Percentiles rank a stretch among this genome's conserved stretches.
Conservation (phyloP, 2,329 filamentous ascomycete genomes). For the Colletotrichum viniferum region DNA sequence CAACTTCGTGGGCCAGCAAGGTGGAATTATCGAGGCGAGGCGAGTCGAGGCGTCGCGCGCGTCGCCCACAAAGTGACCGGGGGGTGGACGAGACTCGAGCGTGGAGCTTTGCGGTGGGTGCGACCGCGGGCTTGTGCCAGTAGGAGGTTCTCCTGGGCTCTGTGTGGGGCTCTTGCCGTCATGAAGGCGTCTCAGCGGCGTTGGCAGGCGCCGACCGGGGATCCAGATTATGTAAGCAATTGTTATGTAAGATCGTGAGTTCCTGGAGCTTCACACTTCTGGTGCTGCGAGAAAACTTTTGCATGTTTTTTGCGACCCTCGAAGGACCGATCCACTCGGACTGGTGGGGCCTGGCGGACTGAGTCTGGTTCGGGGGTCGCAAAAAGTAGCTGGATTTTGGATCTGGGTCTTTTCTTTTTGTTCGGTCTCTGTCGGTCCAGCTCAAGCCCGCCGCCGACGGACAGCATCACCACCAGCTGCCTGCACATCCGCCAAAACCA, state of each 20-base stretch:
- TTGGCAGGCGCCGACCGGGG: background rate
- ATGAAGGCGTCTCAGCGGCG: background rate
- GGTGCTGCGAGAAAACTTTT: background rate
- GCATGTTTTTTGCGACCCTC: background rate
- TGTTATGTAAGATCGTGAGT: background rate
- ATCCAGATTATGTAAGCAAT: background rate
- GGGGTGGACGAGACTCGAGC: background rate
- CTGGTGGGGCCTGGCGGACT: background rate
- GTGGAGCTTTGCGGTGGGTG: background rate
- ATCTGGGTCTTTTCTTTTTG: background rate
- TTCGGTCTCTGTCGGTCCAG: background rate
- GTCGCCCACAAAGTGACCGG: background rate
- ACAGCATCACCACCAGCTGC: background rate
- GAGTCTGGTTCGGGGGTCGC: background rate
- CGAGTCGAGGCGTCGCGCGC: slow-evolving; percentile 4
- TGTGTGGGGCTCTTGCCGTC: slow-evolving; percentile 5
- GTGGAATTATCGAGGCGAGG: background rate
- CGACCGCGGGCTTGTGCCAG: slow-evolving; percentile 9
- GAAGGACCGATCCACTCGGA: background rate
- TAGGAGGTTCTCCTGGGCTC: background rate
- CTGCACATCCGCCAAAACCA: background rate
- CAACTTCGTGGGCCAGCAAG: background rate
- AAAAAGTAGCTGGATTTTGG: background rate
- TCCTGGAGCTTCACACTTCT: background rate
- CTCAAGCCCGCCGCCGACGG: background rate